A percentile compares a stretch with the other conserved stretches of the same genome.
These are phyloP conservation scores for Hsuehochloa calcarea DNA, from an alignment of 176 grass and related monocot genomes.

Conservation along the genomic window DNA sequence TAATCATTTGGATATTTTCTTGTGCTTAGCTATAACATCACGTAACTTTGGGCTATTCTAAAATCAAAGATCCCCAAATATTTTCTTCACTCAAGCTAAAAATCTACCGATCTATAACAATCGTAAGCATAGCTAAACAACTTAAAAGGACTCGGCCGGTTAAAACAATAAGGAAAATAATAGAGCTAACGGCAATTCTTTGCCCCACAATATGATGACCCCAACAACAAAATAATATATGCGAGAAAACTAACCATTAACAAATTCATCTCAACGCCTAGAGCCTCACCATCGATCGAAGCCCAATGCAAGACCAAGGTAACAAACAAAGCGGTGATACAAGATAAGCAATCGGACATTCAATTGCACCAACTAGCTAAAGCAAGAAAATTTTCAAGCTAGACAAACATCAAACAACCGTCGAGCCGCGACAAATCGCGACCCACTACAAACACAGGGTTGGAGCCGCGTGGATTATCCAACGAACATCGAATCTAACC, in stretches of 20 bases:
- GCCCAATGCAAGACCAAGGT: not conserved
- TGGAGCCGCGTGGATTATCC: no score
- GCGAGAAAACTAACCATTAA: not conserved
- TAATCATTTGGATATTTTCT: not conserved
- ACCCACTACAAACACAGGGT: not conserved
- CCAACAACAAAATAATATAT: not conserved
- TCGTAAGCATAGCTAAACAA: no score
- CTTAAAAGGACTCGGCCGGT: not conserved
- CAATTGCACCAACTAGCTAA: not conserved
- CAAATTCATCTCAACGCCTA: not conserved
- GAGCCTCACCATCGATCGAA: not conserved
- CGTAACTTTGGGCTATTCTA: not conserved
- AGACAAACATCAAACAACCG: not conserved
- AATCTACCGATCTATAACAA: not conserved
- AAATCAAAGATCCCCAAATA: not conserved
- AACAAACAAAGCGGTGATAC: not conserved
- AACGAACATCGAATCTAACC: no score
- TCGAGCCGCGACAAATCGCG: not conserved
- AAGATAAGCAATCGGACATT: not conserved
- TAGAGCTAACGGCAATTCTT: not conserved
- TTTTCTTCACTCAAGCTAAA: not conserved
- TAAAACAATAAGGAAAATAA: not conserved
- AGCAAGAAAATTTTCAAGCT: not conserved
- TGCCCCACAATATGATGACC: not conserved
- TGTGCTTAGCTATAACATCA: not conserved